phyloP scores from a whole-genome alignment of 1,284 basidiomycete species.

The Sparassis latifolia region DNA sequence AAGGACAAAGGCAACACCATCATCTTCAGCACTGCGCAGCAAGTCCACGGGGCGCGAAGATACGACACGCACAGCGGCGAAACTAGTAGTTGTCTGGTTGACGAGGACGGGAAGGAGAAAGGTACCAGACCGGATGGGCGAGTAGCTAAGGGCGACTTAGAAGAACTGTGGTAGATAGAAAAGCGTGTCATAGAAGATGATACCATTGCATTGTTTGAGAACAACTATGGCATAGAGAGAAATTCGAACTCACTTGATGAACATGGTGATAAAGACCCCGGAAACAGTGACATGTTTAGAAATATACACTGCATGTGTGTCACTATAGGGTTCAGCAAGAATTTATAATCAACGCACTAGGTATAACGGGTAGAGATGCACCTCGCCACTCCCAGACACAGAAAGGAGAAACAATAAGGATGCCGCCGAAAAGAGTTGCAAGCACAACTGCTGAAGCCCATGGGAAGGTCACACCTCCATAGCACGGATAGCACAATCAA shows the following conservation, averaged over 20 bases:
- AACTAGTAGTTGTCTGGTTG: slow-evolving; percentile 53
- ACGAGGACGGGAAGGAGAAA: slow-evolving; percentile 62
- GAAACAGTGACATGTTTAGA: slow-evolving; percentile 66
- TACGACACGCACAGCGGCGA: slow-evolving; percentile 39
- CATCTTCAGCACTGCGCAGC: neutral
- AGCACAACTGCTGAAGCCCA: slow-evolving; percentile 63
- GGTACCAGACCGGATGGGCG: slow-evolving; percentile 54
- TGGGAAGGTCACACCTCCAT: slow-evolving; percentile 66
- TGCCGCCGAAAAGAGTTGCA: slow-evolving; percentile 52
- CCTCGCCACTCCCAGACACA: slow-evolving; percentile 70
- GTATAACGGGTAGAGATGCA: slow-evolving; percentile 61
- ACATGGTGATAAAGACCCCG: slow-evolving; percentile 64
- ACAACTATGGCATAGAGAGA: neutral
- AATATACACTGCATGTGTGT: slow-evolving; percentile 48
- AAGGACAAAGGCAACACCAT: neutral
- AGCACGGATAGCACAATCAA: neutral
- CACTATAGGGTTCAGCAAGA: neutral
- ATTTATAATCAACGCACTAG: slow-evolving; percentile 37
- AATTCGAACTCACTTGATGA: slow-evolving; percentile 43
- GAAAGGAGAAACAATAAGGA: slow-evolving; percentile 50
- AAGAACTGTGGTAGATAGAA: slow-evolving; percentile 73
- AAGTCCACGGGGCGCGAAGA: neutral
- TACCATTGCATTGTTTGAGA: slow-evolving; percentile 31
- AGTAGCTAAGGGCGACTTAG: slow-evolving; percentile 62
- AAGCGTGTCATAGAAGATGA: slow-evolving; percentile 53